Conservation (phyloP, 345 rosid species). For the Pistacia vera region DNA sequence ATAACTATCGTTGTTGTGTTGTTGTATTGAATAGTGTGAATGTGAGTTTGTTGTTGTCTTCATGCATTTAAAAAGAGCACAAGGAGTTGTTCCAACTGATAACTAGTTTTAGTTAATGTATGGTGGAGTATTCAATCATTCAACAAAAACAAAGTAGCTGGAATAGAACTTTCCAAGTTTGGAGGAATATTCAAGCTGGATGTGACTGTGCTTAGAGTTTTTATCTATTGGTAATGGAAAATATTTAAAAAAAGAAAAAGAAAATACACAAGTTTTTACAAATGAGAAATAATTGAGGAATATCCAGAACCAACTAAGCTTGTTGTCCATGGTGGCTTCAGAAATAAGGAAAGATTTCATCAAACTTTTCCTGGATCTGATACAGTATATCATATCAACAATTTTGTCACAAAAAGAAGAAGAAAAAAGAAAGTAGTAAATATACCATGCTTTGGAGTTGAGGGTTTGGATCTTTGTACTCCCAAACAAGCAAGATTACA, state of each 20-base stretch:
- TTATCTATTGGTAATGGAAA: no score
- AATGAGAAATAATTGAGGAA: not conserved
- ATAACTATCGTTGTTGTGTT: no score
- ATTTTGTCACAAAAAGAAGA: not conserved
- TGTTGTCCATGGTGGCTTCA: not conserved
- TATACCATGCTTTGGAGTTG: constrained; percentile 87
- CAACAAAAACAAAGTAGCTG: constrained; percentile 8
- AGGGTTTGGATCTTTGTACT: constrained; percentile 95
- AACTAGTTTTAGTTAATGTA: not conserved
- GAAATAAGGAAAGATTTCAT: not conserved
- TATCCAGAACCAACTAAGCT: constrained; percentile 12
- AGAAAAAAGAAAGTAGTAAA: not conserved
- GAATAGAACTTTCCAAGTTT: constrained; percentile 21
- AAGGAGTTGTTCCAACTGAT: not conserved
- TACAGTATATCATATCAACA: not conserved
- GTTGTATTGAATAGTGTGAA: no score
- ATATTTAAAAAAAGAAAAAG: no score
- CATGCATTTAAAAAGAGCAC: constrained; percentile 10
- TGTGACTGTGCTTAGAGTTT: constrained; percentile 13
- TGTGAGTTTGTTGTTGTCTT: no score
- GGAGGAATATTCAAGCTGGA: constrained; percentile 45
- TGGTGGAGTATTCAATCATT: not conserved
- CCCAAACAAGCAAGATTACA: constrained; percentile 97
- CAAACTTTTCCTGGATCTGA: constrained; percentile 32
- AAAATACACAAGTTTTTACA: not conserved